Percentiles rank a stretch among this genome's conserved stretches.
phyloP scores from a whole-genome alignment of 2,329 filamentous ascomycete genomes.

The Fusarium phyllophilum region DNA sequence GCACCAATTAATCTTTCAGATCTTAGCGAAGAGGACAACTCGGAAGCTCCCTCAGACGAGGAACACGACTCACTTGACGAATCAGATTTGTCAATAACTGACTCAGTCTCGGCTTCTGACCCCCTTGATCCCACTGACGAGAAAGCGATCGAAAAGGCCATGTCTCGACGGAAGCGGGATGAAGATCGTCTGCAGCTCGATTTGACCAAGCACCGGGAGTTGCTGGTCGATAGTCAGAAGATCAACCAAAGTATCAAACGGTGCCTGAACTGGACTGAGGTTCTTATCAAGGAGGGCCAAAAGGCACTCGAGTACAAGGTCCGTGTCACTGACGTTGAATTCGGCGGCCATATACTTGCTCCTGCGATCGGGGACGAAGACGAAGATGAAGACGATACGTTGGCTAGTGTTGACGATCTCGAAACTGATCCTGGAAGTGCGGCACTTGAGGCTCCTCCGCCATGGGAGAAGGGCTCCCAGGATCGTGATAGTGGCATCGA shows the following conservation, averaged over 20 bases:
- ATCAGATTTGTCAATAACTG: conserved; percentile 58
- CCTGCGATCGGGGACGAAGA: conserved; percentile 68
- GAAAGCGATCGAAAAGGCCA: conserved; percentile 42
- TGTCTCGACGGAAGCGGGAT: conserved; percentile 72
- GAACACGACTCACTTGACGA: conserved; percentile 64
- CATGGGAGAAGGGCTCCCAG: conserved; percentile 54
- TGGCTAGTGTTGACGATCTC: conserved; percentile 29
- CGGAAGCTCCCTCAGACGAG: conserved; percentile 50
- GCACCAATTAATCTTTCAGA: conserved; percentile 60
- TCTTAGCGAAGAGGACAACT: conserved; percentile 54
- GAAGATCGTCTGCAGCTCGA: conserved; percentile 87
- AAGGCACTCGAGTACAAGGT: conserved; percentile 89
- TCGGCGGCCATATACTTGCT: conserved; percentile 82
- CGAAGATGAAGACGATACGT: conserved; percentile 42
- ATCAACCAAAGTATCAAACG: conserved; percentile 94
- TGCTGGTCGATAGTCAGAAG: conserved; percentile 90
- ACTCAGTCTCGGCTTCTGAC: conserved; percentile 44
- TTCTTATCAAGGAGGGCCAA: conserved; percentile 86
- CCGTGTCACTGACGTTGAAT: conserved; percentile 78
- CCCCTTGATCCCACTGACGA: conserved; percentile 54
- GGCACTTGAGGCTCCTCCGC: conserved; percentile 40
- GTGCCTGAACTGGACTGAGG: conserved; percentile 89
- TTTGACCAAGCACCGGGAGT: conserved; percentile 85
- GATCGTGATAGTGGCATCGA: conserved; percentile 66
- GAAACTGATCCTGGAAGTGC: conserved; percentile 33